phyloP scores from a whole-genome alignment of 179 eudicot species.

The Beta macrorhiza region DNA sequence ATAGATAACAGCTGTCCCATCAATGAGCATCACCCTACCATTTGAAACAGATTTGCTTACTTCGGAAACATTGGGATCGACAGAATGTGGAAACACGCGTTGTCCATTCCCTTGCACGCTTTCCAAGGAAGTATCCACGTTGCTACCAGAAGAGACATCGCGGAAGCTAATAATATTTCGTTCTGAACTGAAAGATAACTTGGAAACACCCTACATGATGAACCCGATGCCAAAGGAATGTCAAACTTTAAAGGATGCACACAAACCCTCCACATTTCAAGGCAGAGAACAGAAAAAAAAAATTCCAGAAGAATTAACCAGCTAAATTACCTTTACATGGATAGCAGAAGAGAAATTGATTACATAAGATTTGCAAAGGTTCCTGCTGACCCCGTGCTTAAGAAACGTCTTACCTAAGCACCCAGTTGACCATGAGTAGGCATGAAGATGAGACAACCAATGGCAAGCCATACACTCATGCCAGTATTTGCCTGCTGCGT shows the following conservation, averaged over 20 bases:
- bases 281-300: not conserved
- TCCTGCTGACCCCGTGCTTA: constrained; percentile 28
- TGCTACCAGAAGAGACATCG: constrained; percentile 30
- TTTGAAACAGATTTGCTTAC: constrained; percentile 40
- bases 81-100: constrained; percentile 32
- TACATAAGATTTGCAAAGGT: constrained; percentile 26
- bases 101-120: constrained; percentile 33
- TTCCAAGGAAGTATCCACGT: constrained; percentile 34
- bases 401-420: constrained; percentile 34
- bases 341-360: constrained; percentile 23
- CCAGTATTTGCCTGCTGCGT: constrained; percentile 21
- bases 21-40: constrained; percentile 94
- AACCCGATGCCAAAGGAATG: not conserved
- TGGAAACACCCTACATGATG: constrained; percentile 29
- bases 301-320: not conserved
- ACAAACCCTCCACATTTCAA: not conserved
- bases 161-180: constrained; percentile 17
- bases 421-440: constrained; percentile 35
- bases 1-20: constrained; percentile 85
- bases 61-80: constrained; percentile 22
- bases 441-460: constrained; percentile 38
- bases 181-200: constrained; percentile 22
- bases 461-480: constrained; percentile 54
- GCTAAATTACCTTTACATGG: constrained; percentile 40
- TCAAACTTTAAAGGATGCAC: not conserved